Percentiles rank a stretch among this genome's conserved stretches.
Conservation (phyloP, 257 asterid genomes). For the Solanum lignicaule region DNA sequence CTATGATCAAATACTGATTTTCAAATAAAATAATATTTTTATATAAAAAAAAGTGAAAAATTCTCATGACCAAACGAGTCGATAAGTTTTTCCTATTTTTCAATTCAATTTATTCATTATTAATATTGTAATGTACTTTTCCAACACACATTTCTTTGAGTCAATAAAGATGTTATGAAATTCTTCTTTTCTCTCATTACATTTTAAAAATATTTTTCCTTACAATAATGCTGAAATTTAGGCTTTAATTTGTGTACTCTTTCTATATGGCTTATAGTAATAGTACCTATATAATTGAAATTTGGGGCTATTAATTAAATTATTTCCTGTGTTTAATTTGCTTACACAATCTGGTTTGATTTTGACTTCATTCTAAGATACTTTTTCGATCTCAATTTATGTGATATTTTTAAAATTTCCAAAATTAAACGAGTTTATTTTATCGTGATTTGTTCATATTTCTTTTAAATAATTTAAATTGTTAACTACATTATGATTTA, state of each 20-base stretch:
- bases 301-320: background rate
- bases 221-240: background rate
- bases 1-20: no score
- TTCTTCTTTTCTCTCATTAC: background rate
- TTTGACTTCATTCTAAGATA: background rate
- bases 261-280: background rate
- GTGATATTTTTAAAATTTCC: background rate
- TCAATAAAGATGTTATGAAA: background rate
- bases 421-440: background rate
- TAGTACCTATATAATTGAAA: background rate
- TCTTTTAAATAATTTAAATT: background rate
- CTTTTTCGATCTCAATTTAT: background rate
- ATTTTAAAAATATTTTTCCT: background rate
- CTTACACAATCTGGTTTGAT: background rate
- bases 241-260: background rate
- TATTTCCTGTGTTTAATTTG: background rate
- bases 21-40: background rate
- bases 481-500: background rate
- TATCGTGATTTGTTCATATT: background rate
- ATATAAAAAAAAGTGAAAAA: background rate
- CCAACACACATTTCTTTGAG: background rate
- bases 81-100: background rate
- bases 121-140: background rate
- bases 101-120: background rate
- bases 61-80: background rate